A percentile compares a stretch with the other conserved stretches of the same genome.
Evolutionary conservation across 768 basidiomycete genomes (phyloP).

Genomic region (Omphalotus guepiniiformis): DNA sequence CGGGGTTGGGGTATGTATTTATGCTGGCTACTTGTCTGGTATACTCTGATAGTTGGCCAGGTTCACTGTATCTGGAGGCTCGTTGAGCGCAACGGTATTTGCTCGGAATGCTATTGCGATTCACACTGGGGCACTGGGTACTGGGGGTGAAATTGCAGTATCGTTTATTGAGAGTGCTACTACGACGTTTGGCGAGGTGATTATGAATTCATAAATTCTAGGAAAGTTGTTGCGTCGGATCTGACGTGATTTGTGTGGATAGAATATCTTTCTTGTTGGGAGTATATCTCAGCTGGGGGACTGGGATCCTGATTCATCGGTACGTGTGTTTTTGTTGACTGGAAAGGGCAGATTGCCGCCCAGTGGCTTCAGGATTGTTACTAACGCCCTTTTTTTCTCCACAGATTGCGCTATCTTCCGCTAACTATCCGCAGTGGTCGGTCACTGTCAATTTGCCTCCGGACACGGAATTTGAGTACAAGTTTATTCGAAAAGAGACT

Average conservation of each 20-base stretch:
- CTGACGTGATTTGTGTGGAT: neutral
- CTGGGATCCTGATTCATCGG: conserved; percentile 46
- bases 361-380: neutral
- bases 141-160: conserved; percentile 26
- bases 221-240: neutral
- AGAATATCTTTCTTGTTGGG: conserved; percentile 62
- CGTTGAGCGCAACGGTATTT: conserved; percentile 45
- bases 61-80: conserved; percentile 45
- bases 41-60: conserved; percentile 22
- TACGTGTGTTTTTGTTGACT: conserved; percentile 19
- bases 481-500: conserved; percentile 55
- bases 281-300: conserved; percentile 50
- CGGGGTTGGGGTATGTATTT: conserved; percentile 42
- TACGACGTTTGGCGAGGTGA: conserved; percentile 54
- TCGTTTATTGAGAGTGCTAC: conserved; percentile 52
- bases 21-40: neutral
- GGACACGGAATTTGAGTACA: conserved; percentile 49
- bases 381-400: neutral
- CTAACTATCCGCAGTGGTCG: conserved; percentile 51
- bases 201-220: neutral
- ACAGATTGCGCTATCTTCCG: conserved; percentile 49
- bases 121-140: conserved; percentile 41
- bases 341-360: no score
- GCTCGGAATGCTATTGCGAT: conserved; percentile 54
- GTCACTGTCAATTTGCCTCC: conserved; percentile 47